Evolutionary conservation across 192 early-diverging fungal species (phyloP).

Genomic region (Rhizophagus clarus): DNA sequence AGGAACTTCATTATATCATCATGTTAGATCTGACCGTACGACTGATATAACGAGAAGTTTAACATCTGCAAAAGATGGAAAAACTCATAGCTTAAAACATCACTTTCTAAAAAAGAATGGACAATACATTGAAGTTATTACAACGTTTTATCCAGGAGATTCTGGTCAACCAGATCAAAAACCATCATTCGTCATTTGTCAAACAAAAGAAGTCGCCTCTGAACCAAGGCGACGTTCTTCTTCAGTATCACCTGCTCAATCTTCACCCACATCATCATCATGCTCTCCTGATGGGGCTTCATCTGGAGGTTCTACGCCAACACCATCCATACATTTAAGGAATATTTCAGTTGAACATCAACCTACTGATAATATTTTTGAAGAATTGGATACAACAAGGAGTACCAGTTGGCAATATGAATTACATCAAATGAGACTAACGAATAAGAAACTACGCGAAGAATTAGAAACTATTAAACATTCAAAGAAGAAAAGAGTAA

Average conservation of each 20-base stretch:
- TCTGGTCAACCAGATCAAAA: background rate
- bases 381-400: slow-evolving; percentile 45
- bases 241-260: background rate
- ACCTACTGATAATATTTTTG: slow-evolving; percentile 46
- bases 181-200: slow-evolving; percentile 40
- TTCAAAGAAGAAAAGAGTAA: slow-evolving; percentile 38
- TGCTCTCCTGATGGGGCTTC: slow-evolving; percentile 15
- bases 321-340: slow-evolving; percentile 21
- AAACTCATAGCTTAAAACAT: slow-evolving; percentile 41
- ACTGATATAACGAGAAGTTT: slow-evolving; percentile 46
- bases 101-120: slow-evolving; percentile 44
- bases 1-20: slow-evolving; percentile 48
- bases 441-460: slow-evolving; percentile 58
- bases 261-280: slow-evolving; percentile 10
- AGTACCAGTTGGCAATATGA: slow-evolving; percentile 64
- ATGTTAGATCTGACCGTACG: slow-evolving; percentile 45
- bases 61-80: slow-evolving; percentile 39
- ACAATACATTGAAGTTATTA: slow-evolving; percentile 37
- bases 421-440: slow-evolving; percentile 61
- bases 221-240: slow-evolving; percentile 20
- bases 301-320: slow-evolving; percentile 22
- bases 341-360: slow-evolving; percentile 26
- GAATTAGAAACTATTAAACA: slow-evolving; percentile 49
- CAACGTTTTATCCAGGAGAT: slow-evolving; percentile 49
- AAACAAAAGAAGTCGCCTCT: slow-evolving; percentile 24